phyloP scores from a whole-genome alignment of 2,329 filamentous ascomycete species.

The Ceratocystis colombiana region DNA sequence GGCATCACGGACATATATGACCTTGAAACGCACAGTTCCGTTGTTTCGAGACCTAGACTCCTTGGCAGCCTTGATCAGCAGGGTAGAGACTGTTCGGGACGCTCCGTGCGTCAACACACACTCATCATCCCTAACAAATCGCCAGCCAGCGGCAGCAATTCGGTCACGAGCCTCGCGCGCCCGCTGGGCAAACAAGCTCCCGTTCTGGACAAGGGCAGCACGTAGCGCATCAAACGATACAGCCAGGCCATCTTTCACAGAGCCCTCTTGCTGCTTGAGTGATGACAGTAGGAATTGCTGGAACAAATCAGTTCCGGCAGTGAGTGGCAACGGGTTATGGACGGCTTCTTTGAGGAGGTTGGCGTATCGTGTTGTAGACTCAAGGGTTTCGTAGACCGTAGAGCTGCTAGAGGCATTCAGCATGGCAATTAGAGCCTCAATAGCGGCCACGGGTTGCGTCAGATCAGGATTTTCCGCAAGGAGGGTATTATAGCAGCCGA shows the following conservation, averaged over 20 bases:
- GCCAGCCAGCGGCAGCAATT: slow-evolving; percentile 69
- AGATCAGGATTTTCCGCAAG: slow-evolving; percentile 63
- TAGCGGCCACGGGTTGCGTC: slow-evolving; percentile 91
- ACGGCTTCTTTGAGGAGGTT: slow-evolving; percentile 66
- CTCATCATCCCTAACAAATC: slow-evolving; percentile 66
- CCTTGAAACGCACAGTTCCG: slow-evolving; percentile 58
- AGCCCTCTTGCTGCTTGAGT: slow-evolving; percentile 41
- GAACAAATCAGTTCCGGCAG: slow-evolving; percentile 90
- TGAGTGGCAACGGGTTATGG: slow-evolving; percentile 80
- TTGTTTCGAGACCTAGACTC: slow-evolving; percentile 41
- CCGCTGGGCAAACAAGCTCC: slow-evolving; percentile 72
- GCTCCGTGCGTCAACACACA: slow-evolving; percentile 87
- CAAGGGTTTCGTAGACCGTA: slow-evolving; percentile 89
- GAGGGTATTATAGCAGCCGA: slow-evolving; percentile 45
- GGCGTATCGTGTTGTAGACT: slow-evolving; percentile 69
- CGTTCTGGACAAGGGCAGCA: slow-evolving; percentile 75
- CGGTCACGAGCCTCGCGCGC: slow-evolving; percentile 76
- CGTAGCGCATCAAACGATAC: slow-evolving; percentile 67
- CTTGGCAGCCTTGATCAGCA: slow-evolving; percentile 56
- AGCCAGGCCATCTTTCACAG: slow-evolving; percentile 28
- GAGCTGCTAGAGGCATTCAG: slow-evolving; percentile 69
- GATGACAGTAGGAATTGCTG: slow-evolving; percentile 81
- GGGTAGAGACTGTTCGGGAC: slow-evolving; percentile 67
- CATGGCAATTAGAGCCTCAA: slow-evolving; percentile 79
- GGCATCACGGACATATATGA: slow-evolving; percentile 65